These are phyloP conservation scores for Colletotrichum ledebouriae DNA, from an alignment of 2,329 filamentous ascomycete genomes.

Conservation along the genomic window DNA sequence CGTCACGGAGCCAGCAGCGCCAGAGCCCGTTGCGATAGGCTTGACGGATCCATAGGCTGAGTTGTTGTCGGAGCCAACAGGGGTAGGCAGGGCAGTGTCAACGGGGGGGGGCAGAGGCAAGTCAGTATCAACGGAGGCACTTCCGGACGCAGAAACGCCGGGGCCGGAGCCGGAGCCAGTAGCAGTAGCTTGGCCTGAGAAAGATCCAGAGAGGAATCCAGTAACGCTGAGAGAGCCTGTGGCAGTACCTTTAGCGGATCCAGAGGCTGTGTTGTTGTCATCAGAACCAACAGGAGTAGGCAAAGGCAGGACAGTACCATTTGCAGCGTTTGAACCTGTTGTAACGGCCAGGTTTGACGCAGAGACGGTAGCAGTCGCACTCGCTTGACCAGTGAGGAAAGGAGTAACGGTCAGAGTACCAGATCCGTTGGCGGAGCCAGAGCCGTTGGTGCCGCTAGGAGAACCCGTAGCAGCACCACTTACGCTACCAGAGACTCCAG, in stretches of 20 bases:
- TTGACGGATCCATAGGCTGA: conserved; percentile 4
- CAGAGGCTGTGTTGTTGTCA: conserved; percentile 14
- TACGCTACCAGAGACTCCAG: conserved; percentile 36
- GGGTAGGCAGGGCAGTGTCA: conserved; percentile 1
- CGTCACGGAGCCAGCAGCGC: conserved; percentile 7
- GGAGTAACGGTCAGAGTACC: too few relatives aligned
- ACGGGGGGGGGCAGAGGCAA: not conserved
- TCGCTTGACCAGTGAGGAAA: conserved; percentile 25
- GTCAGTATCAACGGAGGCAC: not conserved
- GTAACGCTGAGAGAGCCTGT: not conserved
- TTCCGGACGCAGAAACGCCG: not conserved
- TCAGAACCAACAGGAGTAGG: not conserved
- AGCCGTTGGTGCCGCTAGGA: conserved; percentile 32
- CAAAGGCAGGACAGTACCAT: not conserved
- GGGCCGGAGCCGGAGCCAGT: conserved; percentile 8
- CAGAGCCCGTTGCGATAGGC: conserved; percentile 15
- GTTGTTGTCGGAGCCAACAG: not conserved
- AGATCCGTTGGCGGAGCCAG: conserved; percentile 23
- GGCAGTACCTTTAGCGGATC: not conserved
- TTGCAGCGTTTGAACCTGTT: not conserved
- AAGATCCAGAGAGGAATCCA: not conserved
- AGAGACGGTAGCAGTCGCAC: not conserved
- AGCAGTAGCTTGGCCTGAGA: not conserved
- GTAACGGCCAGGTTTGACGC: not conserved
- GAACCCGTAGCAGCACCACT: conserved; percentile 37